Base-by-base conservation (phyloP, 2,329 filamentous ascomycete species). In the Microcyclosporella mali region DNA sequence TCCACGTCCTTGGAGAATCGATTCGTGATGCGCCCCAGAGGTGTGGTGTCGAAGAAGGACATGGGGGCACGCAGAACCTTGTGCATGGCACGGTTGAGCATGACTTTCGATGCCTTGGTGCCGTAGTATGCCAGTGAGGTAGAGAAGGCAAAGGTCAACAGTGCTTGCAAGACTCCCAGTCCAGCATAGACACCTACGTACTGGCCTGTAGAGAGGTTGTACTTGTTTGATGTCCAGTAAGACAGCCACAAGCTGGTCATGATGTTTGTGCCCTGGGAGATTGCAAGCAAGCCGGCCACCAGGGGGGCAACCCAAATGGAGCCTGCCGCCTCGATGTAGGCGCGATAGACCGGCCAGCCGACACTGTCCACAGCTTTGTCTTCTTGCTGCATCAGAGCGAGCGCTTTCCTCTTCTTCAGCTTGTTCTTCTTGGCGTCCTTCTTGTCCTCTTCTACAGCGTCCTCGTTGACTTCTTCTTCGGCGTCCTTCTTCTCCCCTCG, bases 11-110 rank as follows among this genome's bases (percentile, higher is more conserved):
- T 84, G 25, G 88, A 94, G 67, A 97, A 97, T 12, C 92, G 85
- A 64, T 97, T 97, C 16, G 88, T 95, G 63, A 97, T 95, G 29
- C 90, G 84, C 15, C 92, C 92, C 1, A 97, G 75, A 0, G 92
- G 92, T 1, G 92, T 97, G 0, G 92, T 97, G 58, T 98, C 92
- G 68, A 97, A 97, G 69, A 97, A 97, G 3, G 85, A 84, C 88
- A 84, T 82, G 1, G 81, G 81, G 3, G 81, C 80, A 35, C 79
- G 70, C 7, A 84, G 63, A 1, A 92, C 87, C 12, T 85, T 77
- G 7, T 74, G 79, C 56, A 97, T 85, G 6, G 92, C 90, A 28
- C 79, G 73, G 21, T 84, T 79, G 38, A 97, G 76, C 78, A 97
- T 88, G 30, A 74, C 74, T 63, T 85, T 90, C 60, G 86, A 92